Evolutionary conservation across 108 stramenopile genomes (phyloP), one percentile per base, ranked within the genome.

Genomic region (Mayamaea pseudoterrestris): DNA sequence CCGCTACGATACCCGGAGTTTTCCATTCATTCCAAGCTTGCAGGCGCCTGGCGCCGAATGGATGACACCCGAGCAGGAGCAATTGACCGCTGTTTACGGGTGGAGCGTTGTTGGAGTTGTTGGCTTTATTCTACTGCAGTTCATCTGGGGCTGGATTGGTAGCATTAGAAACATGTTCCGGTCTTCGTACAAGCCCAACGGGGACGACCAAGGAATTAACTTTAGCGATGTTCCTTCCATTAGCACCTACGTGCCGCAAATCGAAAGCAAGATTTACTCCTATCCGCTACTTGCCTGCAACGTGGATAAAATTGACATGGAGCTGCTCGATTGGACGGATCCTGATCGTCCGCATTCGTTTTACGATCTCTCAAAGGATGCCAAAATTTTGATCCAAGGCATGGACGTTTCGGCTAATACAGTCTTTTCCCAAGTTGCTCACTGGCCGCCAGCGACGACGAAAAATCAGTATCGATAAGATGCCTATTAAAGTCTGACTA

Each of bases 321-420:
- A 68, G 28, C 59, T 90, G 11, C 69, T 76, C 46, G 81, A 78
- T 45, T 90, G 80, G 80, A 72, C 26, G 23, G 88, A 90, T 50
- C 73, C 78, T 12, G 71, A 69, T 25, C 50, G 69, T 16, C 63
- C 73, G 3, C 69, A 71, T 49, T 48, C 50, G 6, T 80, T 56
- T 55, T 85, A 90, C 47, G 78, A 90, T 56, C 43, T 90, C 29
- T 73, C 78, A 0, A 58, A 64, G 39, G 88, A 90, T 60, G 88
- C 81, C 1, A 65, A 68, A 18, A 61, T 54, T 18, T 41, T 73
- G 16, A 14, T 73, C 18, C 24, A n/a, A 9, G 60, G 55, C 1
- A 41, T 31, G 3, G 45, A 66, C 17, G 18, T 52, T 2, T 47
- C 48, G 8, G 55, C 50, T 17, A 58, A 57, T 27, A 39, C 35